Conservation (phyloP, 768 basidiomycete species). For the Lactarius quietus region DNA sequence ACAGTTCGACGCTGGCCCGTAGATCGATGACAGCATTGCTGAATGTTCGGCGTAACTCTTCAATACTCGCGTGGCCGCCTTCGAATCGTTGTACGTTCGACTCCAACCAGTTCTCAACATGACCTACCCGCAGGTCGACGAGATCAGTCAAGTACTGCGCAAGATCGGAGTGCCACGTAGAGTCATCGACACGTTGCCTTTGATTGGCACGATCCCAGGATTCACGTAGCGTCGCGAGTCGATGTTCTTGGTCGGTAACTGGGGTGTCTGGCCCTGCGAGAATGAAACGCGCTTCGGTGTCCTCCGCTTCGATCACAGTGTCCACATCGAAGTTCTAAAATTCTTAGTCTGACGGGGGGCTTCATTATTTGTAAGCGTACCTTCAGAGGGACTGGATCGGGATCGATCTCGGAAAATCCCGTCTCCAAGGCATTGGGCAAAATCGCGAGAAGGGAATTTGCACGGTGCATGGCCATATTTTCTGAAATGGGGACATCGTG, state of each 20-base stretch:
- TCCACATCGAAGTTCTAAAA: neutral
- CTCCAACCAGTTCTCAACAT: neutral
- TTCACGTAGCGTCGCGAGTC: neutral
- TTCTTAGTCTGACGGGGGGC: neutral
- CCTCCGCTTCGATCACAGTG: neutral
- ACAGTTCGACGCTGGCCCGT: neutral
- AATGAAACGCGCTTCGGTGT: neutral
- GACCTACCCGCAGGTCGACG: neutral
- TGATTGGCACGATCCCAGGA: neutral
- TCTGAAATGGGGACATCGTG: neutral
- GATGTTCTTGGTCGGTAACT: neutral
- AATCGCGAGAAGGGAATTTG: neutral
- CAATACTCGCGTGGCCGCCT: neutral
- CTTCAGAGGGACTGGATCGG: neutral
- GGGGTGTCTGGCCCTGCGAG: neutral
- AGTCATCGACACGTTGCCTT: neutral
- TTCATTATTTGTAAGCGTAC: neutral
- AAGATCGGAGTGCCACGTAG: neutral
- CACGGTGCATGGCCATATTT: neutral
- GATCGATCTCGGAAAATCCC: neutral
- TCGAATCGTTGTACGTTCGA: neutral
- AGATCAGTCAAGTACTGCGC: neutral
- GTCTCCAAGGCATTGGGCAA: neutral
- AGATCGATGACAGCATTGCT: neutral
- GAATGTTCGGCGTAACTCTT: neutral